Conservation (phyloP, 2,329 filamentous ascomycete species). For the Fusarium hainanense region DNA sequence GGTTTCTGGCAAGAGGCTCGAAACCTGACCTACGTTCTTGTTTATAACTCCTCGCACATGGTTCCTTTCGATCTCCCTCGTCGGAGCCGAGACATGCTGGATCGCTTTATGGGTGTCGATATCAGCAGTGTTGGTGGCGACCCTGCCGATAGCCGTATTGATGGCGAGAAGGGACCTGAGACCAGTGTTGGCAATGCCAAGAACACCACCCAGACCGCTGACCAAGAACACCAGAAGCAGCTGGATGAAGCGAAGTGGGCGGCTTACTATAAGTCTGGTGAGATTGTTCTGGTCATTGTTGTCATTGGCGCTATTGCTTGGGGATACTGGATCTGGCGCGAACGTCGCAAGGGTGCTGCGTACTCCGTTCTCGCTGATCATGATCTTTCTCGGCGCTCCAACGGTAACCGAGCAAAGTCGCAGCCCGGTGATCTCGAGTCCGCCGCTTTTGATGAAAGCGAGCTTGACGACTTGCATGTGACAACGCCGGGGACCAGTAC, state of each 20-base stretch:
- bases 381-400: slow-evolving; percentile 53
- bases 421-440: slow-evolving; percentile 67
- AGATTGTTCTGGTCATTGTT: slow-evolving; percentile 85
- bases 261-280: slow-evolving; percentile 88
- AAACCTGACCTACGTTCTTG: slow-evolving; percentile 94
- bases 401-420: slow-evolving; percentile 61
- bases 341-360: slow-evolving; percentile 65
- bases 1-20: slow-evolving; percentile 95
- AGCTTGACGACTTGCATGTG: slow-evolving; percentile 70
- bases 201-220: slow-evolving; percentile 66
- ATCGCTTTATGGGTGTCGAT: slow-evolving; percentile 94
- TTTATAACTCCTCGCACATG: slow-evolving; percentile 98
- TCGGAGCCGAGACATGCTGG: slow-evolving; percentile 92
- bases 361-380: slow-evolving; percentile 64
- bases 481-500: slow-evolving; percentile 57
- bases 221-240: slow-evolving; percentile 67
- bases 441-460: slow-evolving; percentile 73
- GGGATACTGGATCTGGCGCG: slow-evolving; percentile 77
- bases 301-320: slow-evolving; percentile 77
- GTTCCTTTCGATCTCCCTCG: slow-evolving; percentile 94
- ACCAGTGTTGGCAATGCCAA: slow-evolving; percentile 80
- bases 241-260: slow-evolving; percentile 88
- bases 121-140: slow-evolving; percentile 86
- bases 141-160: slow-evolving; percentile 82
- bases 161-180: slow-evolving; percentile 83